These are phyloP conservation scores for Glycine soja DNA, from an alignment of 306 rosid species.

Conservation along the genomic window DNA sequence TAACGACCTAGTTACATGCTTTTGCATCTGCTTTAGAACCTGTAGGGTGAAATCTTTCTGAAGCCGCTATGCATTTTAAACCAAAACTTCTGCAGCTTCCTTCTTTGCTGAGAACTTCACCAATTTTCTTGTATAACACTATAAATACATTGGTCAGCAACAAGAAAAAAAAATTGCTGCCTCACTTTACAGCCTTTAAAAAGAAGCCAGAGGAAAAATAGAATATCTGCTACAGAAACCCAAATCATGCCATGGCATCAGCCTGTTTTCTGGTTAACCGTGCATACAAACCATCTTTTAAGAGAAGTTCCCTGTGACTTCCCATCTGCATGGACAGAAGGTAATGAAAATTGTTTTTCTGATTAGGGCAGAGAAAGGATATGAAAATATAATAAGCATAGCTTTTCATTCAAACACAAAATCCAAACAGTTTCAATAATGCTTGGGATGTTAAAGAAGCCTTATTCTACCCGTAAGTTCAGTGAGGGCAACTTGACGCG, in stretches of 20 bases:
- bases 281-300: constrained; percentile 80
- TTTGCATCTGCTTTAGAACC: constrained; percentile 26
- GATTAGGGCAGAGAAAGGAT: background rate
- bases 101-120: constrained; percentile 32
- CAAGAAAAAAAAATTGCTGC: constrained; percentile 46
- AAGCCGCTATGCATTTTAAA: constrained; percentile 40
- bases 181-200: constrained; percentile 46
- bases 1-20: constrained; percentile 23
- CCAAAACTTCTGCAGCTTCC: constrained; percentile 42
- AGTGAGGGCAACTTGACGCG: background rate
- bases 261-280: constrained; percentile 80
- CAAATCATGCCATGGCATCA: constrained; percentile 72
- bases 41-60: constrained; percentile 35
- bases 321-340: constrained; percentile 63
- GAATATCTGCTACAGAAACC: constrained; percentile 24
- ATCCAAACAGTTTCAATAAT: constrained; percentile 35
- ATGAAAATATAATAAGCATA: background rate
- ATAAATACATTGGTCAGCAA: constrained; percentile 52
- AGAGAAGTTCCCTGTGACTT: constrained; percentile 83
- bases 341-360: constrained; percentile 28
- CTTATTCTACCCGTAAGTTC: constrained; percentile 2
- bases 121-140: constrained; percentile 29
- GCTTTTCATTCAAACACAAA: constrained; percentile 39
- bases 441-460: background rate
- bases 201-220: constrained; percentile 35